Conservation (phyloP, 345 rosid genomes). For the Arabis hirsuta region DNA sequence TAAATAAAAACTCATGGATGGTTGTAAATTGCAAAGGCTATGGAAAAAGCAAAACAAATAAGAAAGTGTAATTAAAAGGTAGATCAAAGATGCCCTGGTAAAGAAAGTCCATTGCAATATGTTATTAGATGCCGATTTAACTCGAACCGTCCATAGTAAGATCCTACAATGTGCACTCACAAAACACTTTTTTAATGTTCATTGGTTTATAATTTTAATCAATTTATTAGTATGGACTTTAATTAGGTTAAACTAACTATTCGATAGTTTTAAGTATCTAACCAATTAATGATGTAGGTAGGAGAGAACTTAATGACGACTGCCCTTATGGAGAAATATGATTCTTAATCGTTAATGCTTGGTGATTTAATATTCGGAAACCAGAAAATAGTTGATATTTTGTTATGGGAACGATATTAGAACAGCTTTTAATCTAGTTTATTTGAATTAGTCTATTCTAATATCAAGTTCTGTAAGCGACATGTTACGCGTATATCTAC, state of each 20-base stretch:
- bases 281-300: conserved; percentile 29
- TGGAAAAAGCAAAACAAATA: neutral
- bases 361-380: conserved; percentile 23
- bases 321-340: conserved; percentile 20
- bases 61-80: conserved; percentile 25
- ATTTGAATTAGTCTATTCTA: neutral
- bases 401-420: conserved; percentile 3
- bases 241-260: conserved; percentile 9
- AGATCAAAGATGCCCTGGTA: conserved; percentile 44
- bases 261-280: conserved; percentile 25
- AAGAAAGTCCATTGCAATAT: conserved; percentile 39
- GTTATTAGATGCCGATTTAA: conserved; percentile 41
- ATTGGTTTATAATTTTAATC: conserved; percentile 29
- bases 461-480: conserved; percentile 3
- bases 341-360: conserved; percentile 35
- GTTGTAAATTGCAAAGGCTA: conserved; percentile 36
- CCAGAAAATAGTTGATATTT: neutral
- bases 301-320: conserved; percentile 34
- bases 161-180: conserved; percentile 38
- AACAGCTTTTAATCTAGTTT: neutral
- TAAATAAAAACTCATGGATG: conserved; percentile 33
- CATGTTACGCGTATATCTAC: conserved; percentile 8
- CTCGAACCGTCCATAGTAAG: conserved; percentile 46
- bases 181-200: neutral
- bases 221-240: conserved; percentile 6